phyloP scores from a whole-genome alignment of 768 basidiomycete genomes.

The Suillus sp. region DNA sequence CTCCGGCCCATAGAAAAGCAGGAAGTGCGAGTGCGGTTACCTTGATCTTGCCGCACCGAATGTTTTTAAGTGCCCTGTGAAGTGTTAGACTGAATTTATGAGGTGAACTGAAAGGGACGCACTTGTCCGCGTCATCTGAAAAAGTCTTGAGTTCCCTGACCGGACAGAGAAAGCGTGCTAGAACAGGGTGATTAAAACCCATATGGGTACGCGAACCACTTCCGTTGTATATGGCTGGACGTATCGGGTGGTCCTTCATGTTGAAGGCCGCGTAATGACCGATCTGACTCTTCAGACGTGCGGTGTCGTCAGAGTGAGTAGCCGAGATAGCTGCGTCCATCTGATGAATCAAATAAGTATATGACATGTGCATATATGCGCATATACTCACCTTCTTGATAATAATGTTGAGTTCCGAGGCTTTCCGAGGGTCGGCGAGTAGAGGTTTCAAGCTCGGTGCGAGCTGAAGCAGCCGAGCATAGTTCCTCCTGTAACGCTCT shows the following conservation, averaged over 20 bases:
- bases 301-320: not conserved
- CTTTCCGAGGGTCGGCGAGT: not conserved
- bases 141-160: no score
- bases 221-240: not conserved
- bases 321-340: not conserved
- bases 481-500: not conserved
- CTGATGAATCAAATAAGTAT: not conserved
- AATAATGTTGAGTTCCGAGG: not conserved
- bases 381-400: not conserved
- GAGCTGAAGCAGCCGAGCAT: not conserved
- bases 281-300: not conserved
- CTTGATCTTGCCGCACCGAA: slow-evolving; percentile 8
- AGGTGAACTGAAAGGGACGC: no score
- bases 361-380: slow-evolving; percentile 7
- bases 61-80: not conserved
- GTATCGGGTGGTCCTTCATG: no score
- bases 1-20: slow-evolving; percentile 11
- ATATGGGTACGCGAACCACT: not conserved
- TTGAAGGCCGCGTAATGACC: slow-evolving; percentile 6
- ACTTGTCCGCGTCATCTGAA: no score
- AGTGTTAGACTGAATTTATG: not conserved
- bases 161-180: not conserved
- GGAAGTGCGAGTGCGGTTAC: slow-evolving; percentile 1
- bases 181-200: slow-evolving; percentile 10
- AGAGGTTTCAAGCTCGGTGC: not conserved